Percentiles rank a stretch among this genome's conserved stretches.
Conservation (phyloP, 2,329 filamentous ascomycete species). For the Periconia macrospinosa region DNA sequence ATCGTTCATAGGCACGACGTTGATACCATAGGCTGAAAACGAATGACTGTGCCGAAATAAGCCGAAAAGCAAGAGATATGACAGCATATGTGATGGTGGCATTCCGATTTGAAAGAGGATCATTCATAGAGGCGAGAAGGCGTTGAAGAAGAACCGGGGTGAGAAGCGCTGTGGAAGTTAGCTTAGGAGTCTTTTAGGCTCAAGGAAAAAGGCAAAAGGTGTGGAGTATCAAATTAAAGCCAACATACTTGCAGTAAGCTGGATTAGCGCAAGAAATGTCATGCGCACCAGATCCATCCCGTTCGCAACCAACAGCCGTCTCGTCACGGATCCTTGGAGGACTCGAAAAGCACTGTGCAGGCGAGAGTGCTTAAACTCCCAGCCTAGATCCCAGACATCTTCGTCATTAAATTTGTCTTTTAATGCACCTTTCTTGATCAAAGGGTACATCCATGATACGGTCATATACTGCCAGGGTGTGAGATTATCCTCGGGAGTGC, state of each 20-base stretch:
- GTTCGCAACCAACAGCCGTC: conserved; percentile 72
- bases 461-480: conserved; percentile 82
- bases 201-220: neutral
- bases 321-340: conserved; percentile 71
- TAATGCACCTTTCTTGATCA: conserved; percentile 65
- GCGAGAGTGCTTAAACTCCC: conserved; percentile 77
- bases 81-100: conserved; percentile 68
- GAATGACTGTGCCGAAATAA: conserved; percentile 65
- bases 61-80: conserved; percentile 61
- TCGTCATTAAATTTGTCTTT: conserved; percentile 70
- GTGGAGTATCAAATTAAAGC: neutral
- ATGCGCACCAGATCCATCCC: conserved; percentile 75
- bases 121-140: conserved; percentile 68
- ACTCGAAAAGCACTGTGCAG: conserved; percentile 75
- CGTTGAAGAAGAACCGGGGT: conserved; percentile 72
- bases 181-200: neutral
- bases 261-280: conserved; percentile 64
- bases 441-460: conserved; percentile 77
- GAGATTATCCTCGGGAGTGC: conserved; percentile 78
- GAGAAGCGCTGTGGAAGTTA: conserved; percentile 38
- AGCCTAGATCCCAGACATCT: conserved; percentile 80
- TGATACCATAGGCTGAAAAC: conserved; percentile 79
- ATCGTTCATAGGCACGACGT: conserved; percentile 81
- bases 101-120: conserved; percentile 52
- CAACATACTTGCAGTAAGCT: conserved; percentile 57